A percentile compares a stretch with the other conserved stretches of the same genome.
Evolutionary conservation across 2,329 filamentous ascomycete species (phyloP).

Genomic region (Myriosclerotinia duriaeana): DNA sequence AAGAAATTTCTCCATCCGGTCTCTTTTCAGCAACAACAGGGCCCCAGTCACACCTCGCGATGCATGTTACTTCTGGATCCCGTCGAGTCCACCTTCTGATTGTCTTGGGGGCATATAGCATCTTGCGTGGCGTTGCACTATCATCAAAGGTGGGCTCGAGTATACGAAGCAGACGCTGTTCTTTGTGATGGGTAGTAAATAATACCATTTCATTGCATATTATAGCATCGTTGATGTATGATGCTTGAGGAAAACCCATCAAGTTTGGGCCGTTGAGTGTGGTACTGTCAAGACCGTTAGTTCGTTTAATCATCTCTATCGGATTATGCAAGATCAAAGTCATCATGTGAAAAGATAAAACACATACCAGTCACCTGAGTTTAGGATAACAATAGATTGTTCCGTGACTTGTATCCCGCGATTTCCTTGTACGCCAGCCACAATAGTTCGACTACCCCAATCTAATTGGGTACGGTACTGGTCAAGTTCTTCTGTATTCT

Average conservation of each 20-base stretch:
- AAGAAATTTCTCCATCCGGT: background rate
- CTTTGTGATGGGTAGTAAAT: slow-evolving; percentile 32
- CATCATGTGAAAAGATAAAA: background rate
- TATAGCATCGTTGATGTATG: slow-evolving; percentile 32
- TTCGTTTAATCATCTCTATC: background rate
- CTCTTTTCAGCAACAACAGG: background rate
- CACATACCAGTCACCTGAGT: slow-evolving; percentile 30
- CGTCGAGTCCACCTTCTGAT: slow-evolving; percentile 1
- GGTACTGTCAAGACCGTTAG: slow-evolving; percentile 5
- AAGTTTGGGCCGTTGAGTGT: background rate
- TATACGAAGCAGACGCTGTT: slow-evolving; percentile 16
- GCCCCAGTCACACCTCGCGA: background rate
- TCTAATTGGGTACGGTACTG: slow-evolving; percentile 51
- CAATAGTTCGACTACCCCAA: slow-evolving; percentile 53
- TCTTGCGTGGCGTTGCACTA: background rate
- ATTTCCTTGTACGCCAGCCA: slow-evolving; percentile 43
- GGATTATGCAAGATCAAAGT: background rate
- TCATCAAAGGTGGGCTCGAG: slow-evolving; percentile 5
- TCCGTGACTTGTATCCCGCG: slow-evolving; percentile 56
- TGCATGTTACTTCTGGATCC: slow-evolving; percentile 10
- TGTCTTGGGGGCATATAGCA: background rate
- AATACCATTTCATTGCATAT: slow-evolving; percentile 32
- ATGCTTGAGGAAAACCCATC: slow-evolving; percentile 23
- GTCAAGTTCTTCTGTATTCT: slow-evolving; percentile 47
- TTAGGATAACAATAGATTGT: slow-evolving; percentile 37